These are phyloP conservation scores for Malus sieversii DNA, from an alignment of 306 rosid genomes.

Conservation along the genomic window DNA sequence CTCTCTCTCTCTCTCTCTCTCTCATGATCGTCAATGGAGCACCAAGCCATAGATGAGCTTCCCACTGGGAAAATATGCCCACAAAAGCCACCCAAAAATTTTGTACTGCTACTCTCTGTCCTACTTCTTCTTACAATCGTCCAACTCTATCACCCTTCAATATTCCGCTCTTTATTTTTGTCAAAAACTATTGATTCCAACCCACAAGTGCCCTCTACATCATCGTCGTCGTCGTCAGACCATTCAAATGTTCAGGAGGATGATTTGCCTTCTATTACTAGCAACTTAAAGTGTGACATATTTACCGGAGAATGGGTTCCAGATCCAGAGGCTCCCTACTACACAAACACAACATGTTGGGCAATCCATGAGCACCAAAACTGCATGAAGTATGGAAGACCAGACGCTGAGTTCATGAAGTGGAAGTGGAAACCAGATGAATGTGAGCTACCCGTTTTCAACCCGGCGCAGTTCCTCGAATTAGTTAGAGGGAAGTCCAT, in stretches of 20 bases:
- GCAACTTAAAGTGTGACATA: conserved; percentile 52
- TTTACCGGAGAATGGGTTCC: conserved; percentile 81
- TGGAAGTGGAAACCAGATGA: conserved; percentile 89
- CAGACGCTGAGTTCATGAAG: conserved; percentile 65
- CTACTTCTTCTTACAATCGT: conserved; percentile 38
- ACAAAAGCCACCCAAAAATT: conserved; percentile 29
- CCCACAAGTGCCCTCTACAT: background rate
- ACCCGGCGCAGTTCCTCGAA: conserved; percentile 74
- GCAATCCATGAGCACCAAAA: conserved; percentile 89
- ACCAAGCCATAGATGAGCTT: conserved; percentile 30
- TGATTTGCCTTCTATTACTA: background rate
- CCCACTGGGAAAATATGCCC: conserved; percentile 38
- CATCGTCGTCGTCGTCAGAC: background rate
- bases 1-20: conserved; percentile 7
- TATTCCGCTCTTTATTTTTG: conserved; percentile 28
- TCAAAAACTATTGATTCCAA: conserved; percentile 4
- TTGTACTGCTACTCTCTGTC: conserved; percentile 37
- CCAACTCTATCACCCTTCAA: conserved; percentile 43
- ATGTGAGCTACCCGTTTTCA: conserved; percentile 66
- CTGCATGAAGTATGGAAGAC: conserved; percentile 80
- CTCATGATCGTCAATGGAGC: conserved; percentile 40
- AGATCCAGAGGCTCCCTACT: conserved; percentile 70
- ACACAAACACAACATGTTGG: conserved; percentile 70
- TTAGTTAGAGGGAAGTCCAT: conserved; percentile 64
- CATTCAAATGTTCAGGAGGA: background rate